Percentiles rank a stretch among this genome's conserved stretches.
phyloP scores from a whole-genome alignment of 1,284 basidiomycete genomes.

The Pseudozyma thailandica region DNA sequence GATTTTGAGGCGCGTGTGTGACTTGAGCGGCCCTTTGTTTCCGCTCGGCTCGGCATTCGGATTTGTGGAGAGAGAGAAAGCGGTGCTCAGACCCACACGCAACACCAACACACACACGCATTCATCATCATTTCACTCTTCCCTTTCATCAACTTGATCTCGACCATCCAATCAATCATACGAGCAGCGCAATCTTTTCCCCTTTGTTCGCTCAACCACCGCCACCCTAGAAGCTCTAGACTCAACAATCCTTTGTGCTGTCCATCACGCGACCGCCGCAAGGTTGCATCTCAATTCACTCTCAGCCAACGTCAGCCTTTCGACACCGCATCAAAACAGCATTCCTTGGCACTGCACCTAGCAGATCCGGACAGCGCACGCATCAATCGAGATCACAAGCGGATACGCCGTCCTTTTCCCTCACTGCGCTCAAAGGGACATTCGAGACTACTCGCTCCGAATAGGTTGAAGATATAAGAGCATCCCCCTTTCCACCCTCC shows the following conservation, averaged over 20 bases:
- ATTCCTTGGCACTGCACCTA: neutral
- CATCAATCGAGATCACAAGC: no score
- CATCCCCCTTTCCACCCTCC: neutral
- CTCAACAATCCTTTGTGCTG: neutral
- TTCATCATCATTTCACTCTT: neutral
- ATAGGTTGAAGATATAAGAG: neutral
- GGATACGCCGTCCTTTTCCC: no score
- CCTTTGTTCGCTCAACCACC: neutral
- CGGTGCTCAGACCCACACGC: neutral
- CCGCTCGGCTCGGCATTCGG: constrained; percentile 1
- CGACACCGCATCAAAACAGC: neutral
- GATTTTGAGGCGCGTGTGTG: neutral
- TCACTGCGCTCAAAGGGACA: neutral
- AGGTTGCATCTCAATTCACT: neutral
- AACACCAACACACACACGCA: neutral
- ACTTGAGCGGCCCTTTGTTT: neutral
- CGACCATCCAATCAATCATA: neutral
- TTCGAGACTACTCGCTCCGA: neutral
- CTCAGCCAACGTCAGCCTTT: neutral
- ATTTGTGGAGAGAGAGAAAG: neutral
- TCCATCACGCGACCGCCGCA: neutral
- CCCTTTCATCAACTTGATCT: neutral
- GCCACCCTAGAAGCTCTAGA: neutral
- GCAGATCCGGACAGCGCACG: neutral
- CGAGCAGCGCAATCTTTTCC: neutral